Conservation (phyloP, 169 alveolate species). For the Eimeria zaria region DNA sequence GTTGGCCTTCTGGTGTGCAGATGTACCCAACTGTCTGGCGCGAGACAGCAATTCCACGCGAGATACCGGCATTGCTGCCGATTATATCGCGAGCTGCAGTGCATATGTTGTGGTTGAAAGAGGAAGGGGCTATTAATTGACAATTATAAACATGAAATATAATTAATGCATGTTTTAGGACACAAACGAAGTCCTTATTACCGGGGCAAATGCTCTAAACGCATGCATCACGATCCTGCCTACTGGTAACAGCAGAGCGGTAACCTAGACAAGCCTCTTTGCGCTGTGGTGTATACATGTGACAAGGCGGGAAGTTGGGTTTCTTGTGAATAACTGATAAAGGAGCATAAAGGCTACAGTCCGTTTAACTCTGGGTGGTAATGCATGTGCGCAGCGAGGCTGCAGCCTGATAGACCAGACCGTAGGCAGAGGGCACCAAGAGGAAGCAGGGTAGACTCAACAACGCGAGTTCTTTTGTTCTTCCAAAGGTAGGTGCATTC, state of each 20-base stretch:
- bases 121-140: not conserved
- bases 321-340: not conserved
- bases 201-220: not conserved
- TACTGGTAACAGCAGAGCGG: conserved; percentile 9
- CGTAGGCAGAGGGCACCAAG: not conserved
- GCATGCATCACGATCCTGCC: conserved; percentile 43
- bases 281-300: not conserved
- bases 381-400: conserved; percentile 48
- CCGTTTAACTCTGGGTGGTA: conserved; percentile 8
- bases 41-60: conserved; percentile 18
- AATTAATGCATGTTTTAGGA: not conserved
- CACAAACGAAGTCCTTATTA: not conserved
- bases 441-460: not conserved
- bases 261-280: not conserved
- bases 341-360: not conserved
- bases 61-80: not conserved
- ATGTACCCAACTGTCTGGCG: not conserved
- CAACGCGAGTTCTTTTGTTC: conserved; percentile 5
- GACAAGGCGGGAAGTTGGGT: not conserved
- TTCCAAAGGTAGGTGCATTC: conserved; percentile 10
- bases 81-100: not conserved
- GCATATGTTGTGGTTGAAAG: not conserved
- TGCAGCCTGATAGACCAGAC: conserved; percentile 74
- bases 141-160: not conserved
- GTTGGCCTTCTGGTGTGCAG: conserved; percentile 15